Evolutionary conservation across 2,329 filamentous ascomycete species (phyloP), one percentile per base, ranked within the genome.

Genomic region (Dendrostoma leiphaemia): DNA sequence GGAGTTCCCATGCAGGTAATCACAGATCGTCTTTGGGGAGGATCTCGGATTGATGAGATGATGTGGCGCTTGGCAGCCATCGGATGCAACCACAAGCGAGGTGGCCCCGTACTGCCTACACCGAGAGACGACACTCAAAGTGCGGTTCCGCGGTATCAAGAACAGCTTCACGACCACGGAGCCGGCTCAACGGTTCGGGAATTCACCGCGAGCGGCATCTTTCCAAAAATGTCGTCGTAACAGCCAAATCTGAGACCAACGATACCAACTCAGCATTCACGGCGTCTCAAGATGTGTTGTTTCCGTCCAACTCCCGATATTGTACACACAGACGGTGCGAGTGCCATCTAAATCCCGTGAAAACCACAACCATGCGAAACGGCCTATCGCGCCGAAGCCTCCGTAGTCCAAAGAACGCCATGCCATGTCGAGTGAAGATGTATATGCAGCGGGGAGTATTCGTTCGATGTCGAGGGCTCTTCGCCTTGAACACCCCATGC

Each of bases 391-490:
- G 29, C 43, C 35, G 26, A 21, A 47, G 40, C 35, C 37, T 44
- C 51, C 19, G 32, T 34, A 17, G 17, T 43, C 31, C 53, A 51
- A 54, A 48, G 28, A 57, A 57, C 55, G 55, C 55, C 55, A 46
- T 57, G 55, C 47, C 51, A 52, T 56, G 53, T 59, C 50, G 53
- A 59, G 51, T 56, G 53, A 58, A 51, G 54, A 46, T 54, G 43
- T 61, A 55, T 56, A 29, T 53, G 31, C 32, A 51, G 50, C 24
- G 28, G 44, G 48, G 13, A 35, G n/a, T 46, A 15, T 32, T 29
- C n/a, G n/a, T n/a, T 38, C 29, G 31, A 40, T 29, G 32, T 21
- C 48, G 21, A 38, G 28, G 38, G n/a, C n/a, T 58, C 52, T 34
- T 46, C 24, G 48, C 19, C 29, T 21, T 37, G 13, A 21, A 26